Evolutionary conservation across 2,329 filamentous ascomycete species (phyloP).

Genomic region (Fusarium newnesense): DNA sequence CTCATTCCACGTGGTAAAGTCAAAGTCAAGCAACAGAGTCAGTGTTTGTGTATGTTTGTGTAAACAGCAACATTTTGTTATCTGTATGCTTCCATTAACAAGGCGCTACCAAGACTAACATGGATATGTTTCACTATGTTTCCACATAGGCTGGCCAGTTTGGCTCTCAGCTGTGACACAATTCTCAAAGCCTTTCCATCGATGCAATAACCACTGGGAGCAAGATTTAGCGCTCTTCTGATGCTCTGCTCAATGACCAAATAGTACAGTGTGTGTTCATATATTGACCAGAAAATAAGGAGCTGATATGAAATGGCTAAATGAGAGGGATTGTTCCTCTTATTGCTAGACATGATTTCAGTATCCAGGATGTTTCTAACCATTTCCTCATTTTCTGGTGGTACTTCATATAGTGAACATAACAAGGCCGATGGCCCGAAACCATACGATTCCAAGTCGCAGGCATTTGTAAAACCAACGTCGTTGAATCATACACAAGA

Average conservation of each 20-base stretch:
- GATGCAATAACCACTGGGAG: neutral
- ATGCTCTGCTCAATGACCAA: rapidly evolving
- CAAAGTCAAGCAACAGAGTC: rapidly evolving
- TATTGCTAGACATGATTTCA: neutral
- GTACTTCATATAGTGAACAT: neutral
- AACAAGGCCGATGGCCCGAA: rapidly evolving
- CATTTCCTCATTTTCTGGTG: neutral
- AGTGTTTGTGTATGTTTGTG: neutral
- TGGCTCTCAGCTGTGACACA: neutral
- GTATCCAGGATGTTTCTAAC: rapidly evolving
- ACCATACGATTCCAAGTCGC: too few relatives aligned
- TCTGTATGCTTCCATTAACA: rapidly evolving
- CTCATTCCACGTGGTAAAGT: rapidly evolving
- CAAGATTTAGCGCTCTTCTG: neutral
- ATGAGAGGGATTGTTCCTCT: rapidly evolving
- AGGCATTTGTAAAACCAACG: neutral
- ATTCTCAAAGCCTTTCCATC: neutral
- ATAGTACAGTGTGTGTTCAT: neutral
- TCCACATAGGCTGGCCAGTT: rapidly evolving
- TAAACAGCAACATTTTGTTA: neutral
- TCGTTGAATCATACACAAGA: neutral
- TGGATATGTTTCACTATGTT: rapidly evolving
- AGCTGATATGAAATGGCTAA: neutral
- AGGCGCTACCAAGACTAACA: rapidly evolving
- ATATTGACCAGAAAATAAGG: too few relatives aligned